A percentile compares a stretch with the other conserved stretches of the same genome.
These are phyloP conservation scores for Urochloa ruziziensis DNA, from an alignment of 176 grass and related monocot genomes.

Conservation along the genomic window DNA sequence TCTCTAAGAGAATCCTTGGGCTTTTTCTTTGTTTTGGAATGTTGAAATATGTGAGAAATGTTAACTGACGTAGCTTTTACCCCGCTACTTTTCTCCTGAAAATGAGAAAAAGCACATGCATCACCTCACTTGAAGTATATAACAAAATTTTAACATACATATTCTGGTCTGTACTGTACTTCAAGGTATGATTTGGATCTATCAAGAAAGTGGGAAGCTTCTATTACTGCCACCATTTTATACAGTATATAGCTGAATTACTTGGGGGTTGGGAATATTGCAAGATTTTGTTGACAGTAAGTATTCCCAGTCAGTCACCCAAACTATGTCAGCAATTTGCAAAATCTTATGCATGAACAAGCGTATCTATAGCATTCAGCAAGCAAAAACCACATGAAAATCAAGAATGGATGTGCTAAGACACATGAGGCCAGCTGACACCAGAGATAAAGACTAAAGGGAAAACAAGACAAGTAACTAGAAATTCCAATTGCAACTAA, in stretches of 20 bases:
- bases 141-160: neutral
- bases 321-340: neutral
- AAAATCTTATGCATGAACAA: neutral
- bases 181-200: neutral
- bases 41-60: constrained; percentile 55
- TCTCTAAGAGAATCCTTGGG: constrained; percentile 42
- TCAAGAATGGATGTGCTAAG: neutral
- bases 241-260: neutral
- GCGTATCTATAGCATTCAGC: neutral
- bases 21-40: constrained; percentile 42
- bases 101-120: constrained; percentile 14
- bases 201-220: neutral
- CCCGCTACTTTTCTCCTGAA: constrained; percentile 53
- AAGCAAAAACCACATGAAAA: neutral
- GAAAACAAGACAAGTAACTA: neutral
- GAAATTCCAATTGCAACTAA: neutral
- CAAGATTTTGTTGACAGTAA: neutral
- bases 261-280: neutral
- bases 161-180: neutral
- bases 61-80: constrained; percentile 37
- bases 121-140: constrained; percentile 1
- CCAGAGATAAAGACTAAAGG: neutral
- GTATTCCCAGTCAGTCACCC: neutral
- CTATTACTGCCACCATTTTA: neutral
- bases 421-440: neutral